Base-by-base conservation (phyloP, 306 rosid species). In the Senna tora region DNA sequence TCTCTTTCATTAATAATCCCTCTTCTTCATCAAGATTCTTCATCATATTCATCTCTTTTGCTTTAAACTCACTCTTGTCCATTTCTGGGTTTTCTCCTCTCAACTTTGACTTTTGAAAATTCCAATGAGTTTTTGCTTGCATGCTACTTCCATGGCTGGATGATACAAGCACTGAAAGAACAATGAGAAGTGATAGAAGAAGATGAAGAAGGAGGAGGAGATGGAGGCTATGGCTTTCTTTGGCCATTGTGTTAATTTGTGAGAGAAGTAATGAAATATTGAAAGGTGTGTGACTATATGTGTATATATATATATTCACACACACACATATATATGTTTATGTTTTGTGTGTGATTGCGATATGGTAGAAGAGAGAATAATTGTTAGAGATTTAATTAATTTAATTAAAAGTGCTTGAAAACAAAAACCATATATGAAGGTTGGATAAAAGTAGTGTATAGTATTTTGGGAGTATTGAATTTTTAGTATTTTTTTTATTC, bases 1-100 rank as follows among this genome's bases (percentile, higher is more conserved):
- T 79, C 79, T 75, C 86, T 51, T 92, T 92, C 49, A 79, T 6
- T n/a, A n/a, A n/a, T n/a, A n/a, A n/a, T n/a, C n/a, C n/a, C n/a
- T n/a, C n/a, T n/a, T n/a, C n/a, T n/a, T n/a, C n/a, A n/a, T n/a
- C n/a, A n/a, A n/a, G n/a, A n/a, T n/a, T n/a, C n/a, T n/a, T n/a
- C n/a, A n/a, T n/a, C n/a, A n/a, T 25, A 66, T 45, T 67, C 49
- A 10, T 2, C 11, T 67, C 71, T 13, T 34, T 22, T 0, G 45
- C 80, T 51, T 70, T 20, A 51, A 90, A 87, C 6, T 17, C 79
- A 38, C 75, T 67, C 9, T 42, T 25, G 21, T 75, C 83, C 4
- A 75, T 46, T 9, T 65, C 69, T 0, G 72, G 7, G 6, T 41
- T 28, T 5, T 36, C 28, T 30, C 25, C 69, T 10, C 47, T 77